Base-by-base conservation (phyloP, 441 rosid species). In the Sinapis alba region DNA sequence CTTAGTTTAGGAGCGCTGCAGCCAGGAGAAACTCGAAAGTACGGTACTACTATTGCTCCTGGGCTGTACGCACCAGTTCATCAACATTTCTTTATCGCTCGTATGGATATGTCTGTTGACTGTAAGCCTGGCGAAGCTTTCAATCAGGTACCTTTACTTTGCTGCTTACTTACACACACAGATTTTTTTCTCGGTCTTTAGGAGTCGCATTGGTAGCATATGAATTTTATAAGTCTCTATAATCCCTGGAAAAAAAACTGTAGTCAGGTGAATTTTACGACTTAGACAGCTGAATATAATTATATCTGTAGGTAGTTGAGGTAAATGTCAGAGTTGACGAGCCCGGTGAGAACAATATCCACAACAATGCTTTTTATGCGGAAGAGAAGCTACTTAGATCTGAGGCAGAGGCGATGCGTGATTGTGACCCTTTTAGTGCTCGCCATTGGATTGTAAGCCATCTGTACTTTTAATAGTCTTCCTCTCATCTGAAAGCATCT, bases 51-150 rank as follows among this genome's bases (percentile, higher is more conserved):
- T 69, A 92, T 92, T 41, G 97, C 97, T 45, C 97, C 96, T 7
- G 91, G 92, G 56, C 67, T 92, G 51, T 90, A 92, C 82, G 97
- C 94, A 47, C 94, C 97, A 19, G 93, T 92, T 69, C 97, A 92
- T 82, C 97, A 92, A 62, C 97, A 92, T 69, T 90, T 92, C 81
- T 92, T 90, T 69, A 91, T 92, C 51, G 90, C 96, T 67, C 97
- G 97, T 61, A 84, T 90, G 94, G 90, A 92, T 79, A 89, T 90
- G 96, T 88, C 93, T 70, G 90, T 92, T 54, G 96, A 92, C 76
- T 89, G 94, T 83, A 89, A 80, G 83, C 88, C 96, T 24, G 89
- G 93, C 50, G 97, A 92, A 87, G 81, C 96, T 72, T 82, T 79
- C 75, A 92, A 92, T 80, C 96, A 92, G 96, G 97, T 87, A 84